Evolutionary conservation across 2,329 filamentous ascomycete genomes (phyloP), one percentile per base, ranked within the genome.

Genomic region (Cytospora chrysosperma): DNA sequence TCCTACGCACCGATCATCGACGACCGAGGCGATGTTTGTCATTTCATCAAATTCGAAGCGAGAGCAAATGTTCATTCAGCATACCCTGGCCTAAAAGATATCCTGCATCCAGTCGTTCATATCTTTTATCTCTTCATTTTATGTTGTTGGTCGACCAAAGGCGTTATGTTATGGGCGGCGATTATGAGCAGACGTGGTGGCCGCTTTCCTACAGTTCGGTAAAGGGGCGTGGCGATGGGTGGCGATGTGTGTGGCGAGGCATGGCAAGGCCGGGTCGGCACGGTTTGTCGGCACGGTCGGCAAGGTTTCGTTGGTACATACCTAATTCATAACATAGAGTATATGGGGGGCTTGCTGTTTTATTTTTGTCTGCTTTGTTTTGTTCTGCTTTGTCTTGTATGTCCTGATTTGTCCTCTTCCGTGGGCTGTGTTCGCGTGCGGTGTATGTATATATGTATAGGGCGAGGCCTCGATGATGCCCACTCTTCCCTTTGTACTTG

Each of bases 81-180:
- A 40, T 40, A 26, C n/a, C 34, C 13, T n/a, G 7, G n/a, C 4
- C 10, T 21, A 3, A 17, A n/a, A 21, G 10, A 24, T 19, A n/a
- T 9, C 7, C 21, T 27, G 21, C 27, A 24, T 55, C 21, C 28
- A 19, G 43, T 61, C 54, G 59, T 61, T 32, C 28, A 49, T 30
- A 27, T 55, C 26, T 61, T 21, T 55, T 37, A 24, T 28, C 27
- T 40, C 59, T 32, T 24, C n/a, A 47, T 24, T 47, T 47, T 15
- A 50, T 55, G 51, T 30, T 61, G 12, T 30, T 49, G 15, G 21
- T 51, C 59, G 27, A 49, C n/a, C 34, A 55, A 17, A 32, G 59
- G 59, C 40, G 59, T 58, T 58, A 43, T 52, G 59, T 58, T 58
- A 43, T 52, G 34, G 60, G 32, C 30, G 54, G 51, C 30, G 32